A percentile compares a stretch with the other conserved stretches of the same genome.
These are phyloP conservation scores for Arthrobotrys megalospora DNA, from an alignment of 2,329 filamentous ascomycete species.

Conservation along the genomic window DNA sequence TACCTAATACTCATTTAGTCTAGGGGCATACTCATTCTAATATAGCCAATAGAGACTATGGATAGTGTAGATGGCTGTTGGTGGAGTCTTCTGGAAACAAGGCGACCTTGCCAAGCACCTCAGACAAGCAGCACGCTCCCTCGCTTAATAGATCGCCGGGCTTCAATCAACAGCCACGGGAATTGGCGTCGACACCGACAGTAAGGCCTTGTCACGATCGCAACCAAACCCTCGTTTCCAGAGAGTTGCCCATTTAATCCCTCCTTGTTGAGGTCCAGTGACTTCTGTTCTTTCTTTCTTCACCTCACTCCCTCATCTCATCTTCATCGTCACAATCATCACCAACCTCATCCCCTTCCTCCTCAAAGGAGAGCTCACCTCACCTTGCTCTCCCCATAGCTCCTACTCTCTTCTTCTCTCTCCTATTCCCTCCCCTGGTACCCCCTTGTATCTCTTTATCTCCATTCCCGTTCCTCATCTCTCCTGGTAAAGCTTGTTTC, in stretches of 20 bases:
- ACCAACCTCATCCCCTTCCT: background rate
- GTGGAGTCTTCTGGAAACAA: no score
- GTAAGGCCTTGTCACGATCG: no score
- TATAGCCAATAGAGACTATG: no score
- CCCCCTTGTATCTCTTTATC: background rate
- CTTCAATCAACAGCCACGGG: background rate
- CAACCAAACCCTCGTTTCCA: no score
- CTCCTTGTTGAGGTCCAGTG: background rate
- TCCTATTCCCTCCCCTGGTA: background rate
- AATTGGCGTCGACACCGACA: slow-evolving; percentile 5
- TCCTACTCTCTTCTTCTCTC: background rate
- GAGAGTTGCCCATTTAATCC: no score
- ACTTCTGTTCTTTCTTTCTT: background rate
- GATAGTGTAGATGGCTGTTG: no score
- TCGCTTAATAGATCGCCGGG: background rate
- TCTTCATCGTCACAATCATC: background rate
- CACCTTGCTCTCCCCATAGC: background rate
- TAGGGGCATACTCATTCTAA: no score
- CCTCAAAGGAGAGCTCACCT: background rate
- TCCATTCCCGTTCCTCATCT: background rate
- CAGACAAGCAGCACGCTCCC: background rate
- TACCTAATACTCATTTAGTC: no score
- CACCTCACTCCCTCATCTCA: background rate
- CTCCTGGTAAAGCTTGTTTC: background rate
- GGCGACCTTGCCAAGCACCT: no score